Base-by-base conservation (phyloP, 139 green algal genomes). In the Bryopsis sp. region DNA sequence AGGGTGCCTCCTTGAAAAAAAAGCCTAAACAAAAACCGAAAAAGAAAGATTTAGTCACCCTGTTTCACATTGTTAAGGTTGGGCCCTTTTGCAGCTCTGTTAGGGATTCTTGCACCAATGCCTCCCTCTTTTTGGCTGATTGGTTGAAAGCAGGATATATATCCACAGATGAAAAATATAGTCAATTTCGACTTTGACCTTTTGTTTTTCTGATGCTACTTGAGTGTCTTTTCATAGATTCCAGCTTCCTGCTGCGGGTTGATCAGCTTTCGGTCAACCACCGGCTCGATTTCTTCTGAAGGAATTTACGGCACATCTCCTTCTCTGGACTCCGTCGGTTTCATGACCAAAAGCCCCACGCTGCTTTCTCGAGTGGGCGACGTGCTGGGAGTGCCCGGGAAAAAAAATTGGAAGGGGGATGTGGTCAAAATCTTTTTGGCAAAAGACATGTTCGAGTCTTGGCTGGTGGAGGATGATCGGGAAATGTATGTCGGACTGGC, bases 381-480 rank as follows among this genome's bases (percentile, higher is more conserved):
- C 3, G 8, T 69, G 35, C 37, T 69, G 35, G 38, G 54, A 22
- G 35, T 69, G 8, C 62, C 62, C 43, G 62, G 62, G 11, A 54
- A 58, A 22, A 33, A 8, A 5, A 54, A 7, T 38, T 58, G 35
- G 35, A 6, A 35, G 19, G 37, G 62, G 3, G 62, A 58, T 8
- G 6, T 69, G 5, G n/a, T 69, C 6, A 69, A 57, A 11, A 57
- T 69, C 37, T 69, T n/a, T 35, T 54, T 69, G 26, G 62, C 62
- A 69, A 57, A 35, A 24, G 62, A 69, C 37, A 11, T 69, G 24
- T 69, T 69, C 37, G 24, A 50, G 8, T 4, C 24, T 22, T 69
- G 62, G 62, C 39, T 29, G 3, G 34, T 38, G 26, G 62, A 35
- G 4, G 62, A 69, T 19, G 62, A 36, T 8, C 15, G 11, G 5